These are phyloP conservation scores for Raddia guianensis DNA, from an alignment of 176 grass and related monocot species.

Conservation along the genomic window DNA sequence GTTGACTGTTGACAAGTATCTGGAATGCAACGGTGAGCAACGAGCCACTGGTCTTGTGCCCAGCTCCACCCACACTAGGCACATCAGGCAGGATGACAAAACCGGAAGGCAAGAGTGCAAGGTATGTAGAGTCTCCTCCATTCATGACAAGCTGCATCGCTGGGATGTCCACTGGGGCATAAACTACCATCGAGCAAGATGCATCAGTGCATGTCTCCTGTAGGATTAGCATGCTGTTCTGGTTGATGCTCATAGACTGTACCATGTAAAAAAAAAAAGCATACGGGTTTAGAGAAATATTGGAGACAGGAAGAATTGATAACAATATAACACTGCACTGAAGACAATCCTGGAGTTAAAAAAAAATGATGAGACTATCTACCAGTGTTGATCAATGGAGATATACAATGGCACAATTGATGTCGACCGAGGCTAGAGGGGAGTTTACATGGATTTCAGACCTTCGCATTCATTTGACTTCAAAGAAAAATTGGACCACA, in stretches of 20 bases:
- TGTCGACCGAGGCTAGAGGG: neutral
- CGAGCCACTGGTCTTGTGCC: slow-evolving; percentile 51
- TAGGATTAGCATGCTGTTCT: slow-evolving; percentile 89
- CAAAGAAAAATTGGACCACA: neutral
- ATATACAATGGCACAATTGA: neutral
- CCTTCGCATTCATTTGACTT: neutral
- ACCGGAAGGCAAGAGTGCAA: slow-evolving; percentile 78
- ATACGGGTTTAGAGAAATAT: neutral
- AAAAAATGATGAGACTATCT: neutral
- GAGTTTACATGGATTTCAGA: slow-evolving; percentile 34
- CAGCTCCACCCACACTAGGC: neutral
- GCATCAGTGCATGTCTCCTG: slow-evolving; percentile 79
- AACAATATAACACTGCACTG: neutral
- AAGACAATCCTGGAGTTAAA: neutral
- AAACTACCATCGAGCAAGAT: slow-evolving; percentile 84
- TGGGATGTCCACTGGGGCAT: slow-evolving; percentile 84
- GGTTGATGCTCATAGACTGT: slow-evolving; percentile 61
- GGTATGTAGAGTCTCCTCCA: slow-evolving; percentile 68
- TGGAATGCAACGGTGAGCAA: slow-evolving; percentile 92
- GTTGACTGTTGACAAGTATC: slow-evolving; percentile 94
- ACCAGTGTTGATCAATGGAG: neutral
- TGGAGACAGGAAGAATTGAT: neutral
- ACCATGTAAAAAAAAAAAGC: neutral
- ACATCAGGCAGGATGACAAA: slow-evolving; percentile 73
- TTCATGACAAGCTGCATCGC: slow-evolving; percentile 87